A percentile compares a stretch with the other conserved stretches of the same genome.
Evolutionary conservation across 805 yeast species (phyloP).

Genomic region (Ogataea dorogensis): DNA sequence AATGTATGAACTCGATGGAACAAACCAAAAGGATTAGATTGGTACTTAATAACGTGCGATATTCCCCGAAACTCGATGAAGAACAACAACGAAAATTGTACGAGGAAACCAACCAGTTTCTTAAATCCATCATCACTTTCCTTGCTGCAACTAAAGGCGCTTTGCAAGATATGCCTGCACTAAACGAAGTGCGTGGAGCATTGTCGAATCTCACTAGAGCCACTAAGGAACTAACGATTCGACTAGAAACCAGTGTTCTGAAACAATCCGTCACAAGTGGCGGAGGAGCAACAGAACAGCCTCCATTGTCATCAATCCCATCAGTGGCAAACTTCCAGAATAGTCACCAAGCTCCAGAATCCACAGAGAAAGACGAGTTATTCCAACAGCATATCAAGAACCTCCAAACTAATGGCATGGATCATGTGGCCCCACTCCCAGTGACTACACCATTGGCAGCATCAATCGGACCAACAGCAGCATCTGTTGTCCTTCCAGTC

Average conservation of each 20-base stretch:
- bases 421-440: slow-evolving; percentile 20
- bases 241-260: slow-evolving; percentile 65
- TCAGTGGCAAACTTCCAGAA: slow-evolving; percentile 33
- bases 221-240: slow-evolving; percentile 88
- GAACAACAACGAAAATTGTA: slow-evolving; percentile 68
- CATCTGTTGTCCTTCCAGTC: slow-evolving; percentile 34
- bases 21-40: slow-evolving; percentile 63
- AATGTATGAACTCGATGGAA: slow-evolving; percentile 81
- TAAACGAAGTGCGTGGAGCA: slow-evolving; percentile 76
- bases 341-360: slow-evolving; percentile 2
- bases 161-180: slow-evolving; percentile 74
- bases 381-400: slow-evolving; percentile 27
- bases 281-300: slow-evolving; percentile 28
- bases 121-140: slow-evolving; percentile 80
- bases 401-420: slow-evolving; percentile 16
- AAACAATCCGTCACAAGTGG: slow-evolving; percentile 29
- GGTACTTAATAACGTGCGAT: slow-evolving; percentile 50
- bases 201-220: slow-evolving; percentile 81
- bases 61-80: slow-evolving; percentile 26
- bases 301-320: slow-evolving; percentile 37
- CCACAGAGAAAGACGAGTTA: slow-evolving; percentile 9
- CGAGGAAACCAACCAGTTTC: slow-evolving; percentile 80
- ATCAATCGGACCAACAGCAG: slow-evolving; percentile 36
- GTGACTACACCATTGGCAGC: slow-evolving; percentile 38
- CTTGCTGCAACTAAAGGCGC: slow-evolving; percentile 80